Evolutionary conservation across 495 filamentous ascomycete genomes (phyloP), one percentile per base, ranked within the genome.

Genomic region (Neurospora tetrasperma): DNA sequence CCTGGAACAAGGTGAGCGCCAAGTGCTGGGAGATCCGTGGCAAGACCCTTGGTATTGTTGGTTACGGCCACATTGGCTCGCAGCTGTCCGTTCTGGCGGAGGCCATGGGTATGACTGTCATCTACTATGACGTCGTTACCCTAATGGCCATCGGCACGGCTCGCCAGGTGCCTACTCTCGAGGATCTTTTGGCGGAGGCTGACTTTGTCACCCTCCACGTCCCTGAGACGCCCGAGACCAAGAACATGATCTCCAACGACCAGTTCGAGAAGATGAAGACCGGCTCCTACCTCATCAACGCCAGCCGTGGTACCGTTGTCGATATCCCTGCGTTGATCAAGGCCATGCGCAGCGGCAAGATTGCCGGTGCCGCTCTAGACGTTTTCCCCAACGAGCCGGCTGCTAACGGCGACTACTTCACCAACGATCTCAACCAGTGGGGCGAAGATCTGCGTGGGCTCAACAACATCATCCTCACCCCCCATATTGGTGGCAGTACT

Each of bases 1-100:
- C 88, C 70, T 99, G 96, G 96, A 98, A 99, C 82, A 99, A 98
- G 83, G 94, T 98, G 73, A 96, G 93, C 86, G 89, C 86, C 78
- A 93, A 91, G 78, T 98, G 96, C 88, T 98, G 96, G 95, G 96
- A 98, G 81, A 92, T 99, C 74, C 90, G 96, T 76, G 96, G 96
- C 77, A 99, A 99, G 85, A 98, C 94, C 41, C 87, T 99, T 59
- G 95, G 92, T 70, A 98, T 99, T 72, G 89, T 99, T 73, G 96
- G 96, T 23, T 98, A 99, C 79, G 96, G 96, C 69, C 96, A 99
- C 77, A 98, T 99, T 77, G 96, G 96, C 74, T 95, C 93, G 71
- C 96, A 99, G 81, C 85, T 99, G 69, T 98, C 95, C 2, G 96
- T 99, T 44, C 86, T 99, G 70, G 94, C 95, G 31, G 96, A 99